Evolutionary conservation across 192 early-diverging fungal genomes (phyloP).

Genomic region (Geranomyces michiganensis): DNA sequence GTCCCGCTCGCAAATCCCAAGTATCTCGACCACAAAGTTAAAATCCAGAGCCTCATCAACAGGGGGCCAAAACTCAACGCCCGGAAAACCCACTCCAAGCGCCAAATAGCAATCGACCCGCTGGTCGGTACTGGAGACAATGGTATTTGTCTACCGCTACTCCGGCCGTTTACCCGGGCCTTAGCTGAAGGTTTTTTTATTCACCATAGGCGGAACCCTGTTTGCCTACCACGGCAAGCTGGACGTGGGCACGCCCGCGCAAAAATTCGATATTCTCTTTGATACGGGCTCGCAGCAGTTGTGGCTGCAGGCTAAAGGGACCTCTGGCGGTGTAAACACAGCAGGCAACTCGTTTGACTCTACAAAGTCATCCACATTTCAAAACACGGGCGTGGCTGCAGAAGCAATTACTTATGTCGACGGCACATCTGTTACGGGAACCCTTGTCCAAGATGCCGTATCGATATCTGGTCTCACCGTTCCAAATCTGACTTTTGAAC

Average conservation of each 20-base stretch:
- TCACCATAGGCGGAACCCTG: not conserved
- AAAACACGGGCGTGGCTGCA: slow-evolving; percentile 19
- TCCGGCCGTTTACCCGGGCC: not conserved
- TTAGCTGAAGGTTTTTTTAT: not conserved
- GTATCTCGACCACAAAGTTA: slow-evolving; percentile 8
- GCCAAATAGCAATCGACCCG: slow-evolving; percentile 13
- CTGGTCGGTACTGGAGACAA: slow-evolving; percentile 14
- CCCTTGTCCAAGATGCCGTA: slow-evolving; percentile 34
- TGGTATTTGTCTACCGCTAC: slow-evolving; percentile 6
- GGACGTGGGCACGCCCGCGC: slow-evolving; percentile 44
- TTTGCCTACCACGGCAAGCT: slow-evolving; percentile 33
- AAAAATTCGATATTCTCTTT: slow-evolving; percentile 42
- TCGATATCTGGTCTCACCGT: slow-evolving; percentile 30
- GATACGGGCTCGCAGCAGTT: slow-evolving; percentile 49
- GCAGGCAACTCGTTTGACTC: slow-evolving; percentile 34
- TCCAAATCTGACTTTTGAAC: slow-evolving; percentile 33
- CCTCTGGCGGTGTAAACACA: slow-evolving; percentile 16
- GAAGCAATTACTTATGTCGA: slow-evolving; percentile 41
- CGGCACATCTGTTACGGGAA: slow-evolving; percentile 37
- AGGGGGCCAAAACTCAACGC: not conserved
- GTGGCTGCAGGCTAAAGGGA: slow-evolving; percentile 47
- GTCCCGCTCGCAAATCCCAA: slow-evolving; percentile 13
- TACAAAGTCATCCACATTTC: slow-evolving; percentile 32
- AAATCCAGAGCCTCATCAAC: not conserved
- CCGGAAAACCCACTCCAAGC: not conserved